Evolutionary conservation across 2,329 filamentous ascomycete genomes (phyloP), one percentile per base, ranked within the genome.

Genomic region (Cylindrodendrum hubeiense): DNA sequence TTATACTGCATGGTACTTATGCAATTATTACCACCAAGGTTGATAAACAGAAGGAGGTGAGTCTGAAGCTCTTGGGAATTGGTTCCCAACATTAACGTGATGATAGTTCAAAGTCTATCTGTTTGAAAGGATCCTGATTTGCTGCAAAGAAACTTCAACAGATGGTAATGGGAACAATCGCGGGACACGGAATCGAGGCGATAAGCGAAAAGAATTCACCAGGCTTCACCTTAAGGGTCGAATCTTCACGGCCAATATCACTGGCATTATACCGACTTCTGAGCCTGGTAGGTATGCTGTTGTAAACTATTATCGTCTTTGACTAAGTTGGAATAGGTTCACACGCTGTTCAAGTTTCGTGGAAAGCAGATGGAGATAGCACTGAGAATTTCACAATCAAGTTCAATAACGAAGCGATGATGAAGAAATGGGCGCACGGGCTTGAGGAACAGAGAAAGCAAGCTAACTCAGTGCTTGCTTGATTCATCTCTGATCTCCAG

Each of bases 241-340:
- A 54, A 98, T 99, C 74, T 98, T 98, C 82, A 98, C 98, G 95
- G 94, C 95, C 71, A 99, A 99, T 76, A 95, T 99, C 58, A 98
- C 94, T 39, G 94, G 98, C 78, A 91, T 97, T n/a, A 85, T 97
- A 43, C 94, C 92, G n/a, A 85, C 95, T 64, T 90, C 91, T 52
- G 97, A 94, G 79, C 93, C 94, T 80, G 94, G 95, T 97, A 88
- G 76, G 87, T 77, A 62, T 41, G 43, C 1, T 19, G 15, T 19
- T 3, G 0, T 37, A 30, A 62, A 68, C 34, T 67, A 9, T 44
- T 44, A 58, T 13, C 8, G 33, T 41, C 39, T 47, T 19, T 47
- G n/a, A 61, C 79, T 81, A 73, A 83, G 69, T 41, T 5, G 41
- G 13, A 54, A 13, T 74, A 96, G 94, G 94, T 51, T 95, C 93